Evolutionary conservation across 2,329 filamentous ascomycete genomes (phyloP).

Genomic region (Beauveria brongniartii): DNA sequence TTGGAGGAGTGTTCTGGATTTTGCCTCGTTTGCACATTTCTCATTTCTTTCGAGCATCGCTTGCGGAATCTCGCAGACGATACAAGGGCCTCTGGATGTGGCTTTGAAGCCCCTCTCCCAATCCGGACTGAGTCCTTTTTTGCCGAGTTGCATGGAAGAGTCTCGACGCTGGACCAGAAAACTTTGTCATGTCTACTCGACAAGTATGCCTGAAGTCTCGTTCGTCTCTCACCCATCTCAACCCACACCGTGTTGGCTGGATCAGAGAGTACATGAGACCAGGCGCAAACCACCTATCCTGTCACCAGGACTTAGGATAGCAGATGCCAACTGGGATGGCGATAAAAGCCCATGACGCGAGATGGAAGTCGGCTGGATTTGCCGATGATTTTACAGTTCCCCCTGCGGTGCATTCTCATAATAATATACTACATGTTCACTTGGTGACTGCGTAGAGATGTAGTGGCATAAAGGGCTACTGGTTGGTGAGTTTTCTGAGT

Average conservation of each 20-base stretch:
- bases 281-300: background rate
- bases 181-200: background rate
- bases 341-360: slow-evolving; percentile 13
- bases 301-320: slow-evolving; percentile 10
- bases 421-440: slow-evolving; percentile 11
- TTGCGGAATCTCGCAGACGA: background rate
- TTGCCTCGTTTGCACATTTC: background rate
- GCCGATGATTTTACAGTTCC: slow-evolving; percentile 11
- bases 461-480: background rate
- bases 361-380: slow-evolving; percentile 12
- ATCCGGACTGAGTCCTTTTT: background rate
- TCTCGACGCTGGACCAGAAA: background rate
- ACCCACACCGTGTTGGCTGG: background rate
- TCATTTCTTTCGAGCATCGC: background rate
- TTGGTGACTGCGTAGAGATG: slow-evolving; percentile 5
- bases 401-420: slow-evolving; percentile 9
- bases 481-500: background rate
- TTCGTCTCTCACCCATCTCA: background rate
- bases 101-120: background rate
- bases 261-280: background rate
- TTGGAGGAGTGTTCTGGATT: background rate
- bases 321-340: slow-evolving; percentile 14
- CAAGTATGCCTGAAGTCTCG: background rate
- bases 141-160: background rate
- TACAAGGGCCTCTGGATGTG: background rate